These are phyloP conservation scores for Penicillium sp. DNA, from an alignment of 2,329 filamentous ascomycete genomes.

Conservation along the genomic window DNA sequence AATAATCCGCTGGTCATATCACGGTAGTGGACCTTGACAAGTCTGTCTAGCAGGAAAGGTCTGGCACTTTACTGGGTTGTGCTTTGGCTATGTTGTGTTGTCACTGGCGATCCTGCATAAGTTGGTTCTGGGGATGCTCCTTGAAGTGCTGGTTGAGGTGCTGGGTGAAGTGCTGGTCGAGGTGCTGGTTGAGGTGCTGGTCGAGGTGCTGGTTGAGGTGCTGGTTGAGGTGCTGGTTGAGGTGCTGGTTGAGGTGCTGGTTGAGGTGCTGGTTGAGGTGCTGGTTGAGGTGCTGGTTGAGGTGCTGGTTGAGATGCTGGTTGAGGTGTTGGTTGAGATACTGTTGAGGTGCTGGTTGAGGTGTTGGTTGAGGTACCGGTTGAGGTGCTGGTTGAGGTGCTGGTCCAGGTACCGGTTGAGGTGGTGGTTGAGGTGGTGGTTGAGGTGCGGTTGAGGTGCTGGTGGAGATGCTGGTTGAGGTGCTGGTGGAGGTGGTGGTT, in stretches of 20 bases:
- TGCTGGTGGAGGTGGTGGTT: too few relatives aligned
- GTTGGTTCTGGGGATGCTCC: neutral
- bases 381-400: too few relatives aligned
- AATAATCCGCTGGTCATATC: neutral
- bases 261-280: neutral
- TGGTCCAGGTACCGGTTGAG: too few relatives aligned
- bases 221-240: neutral
- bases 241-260: neutral
- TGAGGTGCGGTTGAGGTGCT: too few relatives aligned
- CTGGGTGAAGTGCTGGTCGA: neutral
- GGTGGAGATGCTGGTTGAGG: too few relatives aligned
- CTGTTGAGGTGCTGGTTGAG: too few relatives aligned
- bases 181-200: neutral
- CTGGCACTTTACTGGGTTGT: neutral
- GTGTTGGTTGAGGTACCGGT: too few relatives aligned
- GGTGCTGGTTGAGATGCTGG: too few relatives aligned
- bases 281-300: neutral
- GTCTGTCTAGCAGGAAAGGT: neutral
- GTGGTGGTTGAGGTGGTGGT: too few relatives aligned
- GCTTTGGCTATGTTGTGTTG: neutral
- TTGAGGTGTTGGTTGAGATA: too few relatives aligned
- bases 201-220: neutral
- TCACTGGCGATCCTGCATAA: neutral
- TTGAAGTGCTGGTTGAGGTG: neutral
- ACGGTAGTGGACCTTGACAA: neutral